Conservation (phyloP, 768 basidiomycete genomes). For the Phlebiopsis gigantea region DNA sequence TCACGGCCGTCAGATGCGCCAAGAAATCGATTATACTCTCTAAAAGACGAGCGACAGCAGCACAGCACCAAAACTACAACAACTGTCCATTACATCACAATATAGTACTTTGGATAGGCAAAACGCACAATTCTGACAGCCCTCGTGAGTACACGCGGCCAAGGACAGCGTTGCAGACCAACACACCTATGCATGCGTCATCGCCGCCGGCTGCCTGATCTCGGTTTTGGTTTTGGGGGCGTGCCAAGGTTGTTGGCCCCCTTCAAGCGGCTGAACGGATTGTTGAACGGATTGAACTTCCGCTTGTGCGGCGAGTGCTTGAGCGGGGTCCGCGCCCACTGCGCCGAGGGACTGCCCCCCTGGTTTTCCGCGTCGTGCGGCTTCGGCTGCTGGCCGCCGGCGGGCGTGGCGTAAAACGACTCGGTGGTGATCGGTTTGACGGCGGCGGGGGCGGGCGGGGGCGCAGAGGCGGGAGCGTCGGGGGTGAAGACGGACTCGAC, state of each 20-base stretch:
- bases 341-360: background rate
- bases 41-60: background rate
- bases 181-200: too few species aligned
- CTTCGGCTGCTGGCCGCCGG: background rate
- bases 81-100: background rate
- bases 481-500: background rate
- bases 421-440: background rate
- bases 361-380: background rate
- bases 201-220: too few species aligned
- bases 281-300: background rate
- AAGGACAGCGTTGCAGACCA: too few species aligned
- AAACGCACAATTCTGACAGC: background rate
- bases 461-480: background rate
- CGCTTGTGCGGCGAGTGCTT: background rate
- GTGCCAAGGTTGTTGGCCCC: background rate
- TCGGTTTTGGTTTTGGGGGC: background rate
- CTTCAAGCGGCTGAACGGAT: background rate
- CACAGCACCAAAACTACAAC: too few species aligned
- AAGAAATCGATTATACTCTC: background rate
- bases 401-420: constrained; percentile 1
- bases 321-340: constrained; percentile 4
- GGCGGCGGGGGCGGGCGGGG: background rate
- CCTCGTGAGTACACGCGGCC: too few species aligned
- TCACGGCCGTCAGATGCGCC: background rate
- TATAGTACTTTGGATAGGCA: background rate